Evolutionary conservation across 306 rosid species (phyloP).

Genomic region (Casuarina glauca): DNA sequence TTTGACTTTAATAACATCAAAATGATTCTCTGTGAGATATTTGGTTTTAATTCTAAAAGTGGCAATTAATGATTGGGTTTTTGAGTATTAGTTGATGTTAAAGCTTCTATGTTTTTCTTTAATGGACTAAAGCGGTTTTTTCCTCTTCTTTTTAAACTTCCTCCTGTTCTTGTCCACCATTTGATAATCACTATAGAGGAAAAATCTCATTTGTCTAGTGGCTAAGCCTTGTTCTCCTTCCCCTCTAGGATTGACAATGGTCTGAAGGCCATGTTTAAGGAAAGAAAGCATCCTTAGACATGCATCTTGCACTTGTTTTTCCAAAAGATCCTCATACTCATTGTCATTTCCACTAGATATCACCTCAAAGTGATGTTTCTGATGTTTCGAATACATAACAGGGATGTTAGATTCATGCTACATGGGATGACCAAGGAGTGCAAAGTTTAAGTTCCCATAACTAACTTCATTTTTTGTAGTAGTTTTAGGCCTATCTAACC

Average conservation of each 20-base stretch:
- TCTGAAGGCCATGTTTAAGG: slow-evolving; percentile 39
- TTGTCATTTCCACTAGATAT: slow-evolving; percentile 14
- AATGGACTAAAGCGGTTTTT: slow-evolving; percentile 23
- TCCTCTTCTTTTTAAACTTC: slow-evolving; percentile 28
- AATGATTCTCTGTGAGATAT: slow-evolving; percentile 25
- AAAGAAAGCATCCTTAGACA: slow-evolving; percentile 35
- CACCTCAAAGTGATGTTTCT: slow-evolving; percentile 28
- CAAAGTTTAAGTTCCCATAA: slow-evolving; percentile 18
- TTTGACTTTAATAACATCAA: slow-evolving; percentile 11
- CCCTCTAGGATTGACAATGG: slow-evolving; percentile 28
- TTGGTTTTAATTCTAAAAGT: slow-evolving; percentile 21
- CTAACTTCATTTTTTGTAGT: slow-evolving; percentile 43
- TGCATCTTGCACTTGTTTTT: slow-evolving; percentile 27
- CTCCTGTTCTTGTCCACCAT: slow-evolving; percentile 29
- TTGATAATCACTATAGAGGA: slow-evolving; percentile 29
- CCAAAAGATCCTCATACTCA: slow-evolving; percentile 27
- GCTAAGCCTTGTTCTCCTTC: slow-evolving; percentile 8
- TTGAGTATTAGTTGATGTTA: slow-evolving; percentile 14
- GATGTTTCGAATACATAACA: slow-evolving; percentile 28
- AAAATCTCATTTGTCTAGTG: slow-evolving; percentile 25
- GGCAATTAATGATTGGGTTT: slow-evolving; percentile 25
- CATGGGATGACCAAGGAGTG: slow-evolving; percentile 21
- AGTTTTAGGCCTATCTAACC: slow-evolving; percentile 37
- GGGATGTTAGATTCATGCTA: slow-evolving; percentile 31
- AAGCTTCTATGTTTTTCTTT: slow-evolving; percentile 31